Conservation (phyloP, 495 filamentous ascomycete genomes). For the Ramalina intermedia region DNA sequence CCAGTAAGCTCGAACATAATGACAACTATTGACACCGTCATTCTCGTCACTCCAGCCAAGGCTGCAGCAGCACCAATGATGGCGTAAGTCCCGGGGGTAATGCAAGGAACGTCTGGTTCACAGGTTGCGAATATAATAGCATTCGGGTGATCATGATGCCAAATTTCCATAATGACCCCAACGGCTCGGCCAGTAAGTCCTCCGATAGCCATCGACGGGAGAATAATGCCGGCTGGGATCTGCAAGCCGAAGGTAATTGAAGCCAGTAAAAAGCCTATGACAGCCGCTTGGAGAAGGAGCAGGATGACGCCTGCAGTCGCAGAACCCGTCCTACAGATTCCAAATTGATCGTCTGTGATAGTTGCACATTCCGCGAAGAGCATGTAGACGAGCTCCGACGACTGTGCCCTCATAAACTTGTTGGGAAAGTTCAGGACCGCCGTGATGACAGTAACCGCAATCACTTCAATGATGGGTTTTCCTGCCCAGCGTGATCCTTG, state of each 20-base stretch:
- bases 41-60: conserved; percentile 89
- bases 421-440: conserved; percentile 90
- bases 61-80: conserved; percentile 95
- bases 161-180: conserved; percentile 77
- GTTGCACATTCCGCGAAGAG: conserved; percentile 83
- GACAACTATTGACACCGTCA: conserved; percentile 93
- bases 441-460: conserved; percentile 58
- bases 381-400: conserved; percentile 79
- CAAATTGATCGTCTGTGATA: conserved; percentile 65
- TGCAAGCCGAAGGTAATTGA: conserved; percentile 91
- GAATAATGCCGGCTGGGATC: conserved; percentile 88
- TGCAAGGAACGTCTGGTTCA: conserved; percentile 76
- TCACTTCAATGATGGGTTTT: conserved; percentile 62
- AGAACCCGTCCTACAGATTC: conserved; percentile 68
- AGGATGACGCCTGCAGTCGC: conserved; percentile 59
- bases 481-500: conserved; percentile 43
- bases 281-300: conserved; percentile 62
- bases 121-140: conserved; percentile 69
- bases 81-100: conserved; percentile 89
- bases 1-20: conserved; percentile 99
- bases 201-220: conserved; percentile 95
- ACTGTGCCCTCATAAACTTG: conserved; percentile 84
- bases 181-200: conserved; percentile 84
- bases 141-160: conserved; percentile 64
- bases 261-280: conserved; percentile 74